Evolutionary conservation across 2,329 filamentous ascomycete species (phyloP), one percentile per base, ranked within the genome.

Genomic region (Akanthomyces lecanii): DNA sequence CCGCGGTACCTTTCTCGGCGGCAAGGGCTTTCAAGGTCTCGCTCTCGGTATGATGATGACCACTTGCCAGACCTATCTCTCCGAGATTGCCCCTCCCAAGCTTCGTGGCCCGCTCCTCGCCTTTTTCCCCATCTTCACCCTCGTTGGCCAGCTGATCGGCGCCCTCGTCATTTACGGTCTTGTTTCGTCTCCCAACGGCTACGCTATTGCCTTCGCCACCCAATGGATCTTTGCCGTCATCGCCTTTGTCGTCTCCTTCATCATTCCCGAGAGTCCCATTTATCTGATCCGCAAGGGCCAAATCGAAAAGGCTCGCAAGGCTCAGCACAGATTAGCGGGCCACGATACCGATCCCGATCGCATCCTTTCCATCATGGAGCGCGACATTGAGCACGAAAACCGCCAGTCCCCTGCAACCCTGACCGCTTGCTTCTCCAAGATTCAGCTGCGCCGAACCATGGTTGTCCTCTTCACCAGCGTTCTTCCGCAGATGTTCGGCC

Each of bases 251-350:
- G 68, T 81, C 18, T 73, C 80, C 0, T 67, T 79, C 38, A 47
- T 80, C 51, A 74, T 84, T 40, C 82, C 82, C 0, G 82, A 85
- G 65, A 81, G 77, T 14, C 82, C 82, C 0, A 74, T 79, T 0
- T 83, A 77, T 64, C 70, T 83, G 1, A 70, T 85, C 1, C 76
- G 79, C 4, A 78, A 76, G 59, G 72, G 71, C 4, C 69, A 70
- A 6, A 69, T 77, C 12, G 71, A 72, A 0, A 69, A 79, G 53
- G 78, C 80, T 1, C 70, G 80, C 64, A 71, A 73, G 63, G 76
- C 81, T 16, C 80, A 84, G 68, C 75, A 74, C 57, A 79, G 81
- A 53, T 78, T 87, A 56, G 79, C 83, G 65, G 77, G 78, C 0
- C 62, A 69, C 0, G 72, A 71, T 5, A 69, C 71, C 1, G 74